Evolutionary conservation across 78 protist species (phyloP).

Genomic region (Anaeramoeba flamelloides): DNA sequence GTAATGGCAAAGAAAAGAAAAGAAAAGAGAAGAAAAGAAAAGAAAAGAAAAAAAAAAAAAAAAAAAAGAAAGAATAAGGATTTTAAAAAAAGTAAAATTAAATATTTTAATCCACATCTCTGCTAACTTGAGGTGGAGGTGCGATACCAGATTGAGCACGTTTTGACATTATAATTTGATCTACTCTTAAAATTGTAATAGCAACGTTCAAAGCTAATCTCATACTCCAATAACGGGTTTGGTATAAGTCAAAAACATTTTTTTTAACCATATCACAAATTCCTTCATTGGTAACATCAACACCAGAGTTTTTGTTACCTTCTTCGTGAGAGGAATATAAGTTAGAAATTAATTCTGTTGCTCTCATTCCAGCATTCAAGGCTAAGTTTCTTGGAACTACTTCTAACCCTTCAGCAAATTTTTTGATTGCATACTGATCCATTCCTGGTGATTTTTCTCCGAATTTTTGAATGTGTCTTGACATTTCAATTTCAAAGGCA

Average conservation of each 20-base stretch:
- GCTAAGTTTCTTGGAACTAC: constrained; percentile 87
- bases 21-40: too few species aligned
- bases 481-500: constrained; percentile 76
- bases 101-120: too few species aligned
- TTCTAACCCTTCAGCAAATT: constrained; percentile 75
- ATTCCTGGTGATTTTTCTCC: constrained; percentile 23
- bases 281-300: constrained; percentile 49
- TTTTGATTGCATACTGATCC: constrained; percentile 79
- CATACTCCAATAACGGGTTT: constrained; percentile 50
- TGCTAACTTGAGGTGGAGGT: too few species aligned
- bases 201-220: constrained; percentile 84
- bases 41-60: too few species aligned
- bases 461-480: constrained; percentile 28
- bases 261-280: constrained; percentile 9
- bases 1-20: too few species aligned
- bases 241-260: too few species aligned
- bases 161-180: too few species aligned
- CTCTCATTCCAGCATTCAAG: constrained; percentile 72
- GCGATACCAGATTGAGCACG: too few species aligned
- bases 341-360: constrained; percentile 30
- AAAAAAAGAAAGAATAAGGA: too few species aligned
- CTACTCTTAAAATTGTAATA: constrained; percentile 85
- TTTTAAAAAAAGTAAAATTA: too few species aligned
- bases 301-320: constrained; percentile 57
- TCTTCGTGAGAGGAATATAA: constrained; percentile 70